Evolutionary conservation across 1,139 yeast genomes (phyloP), one percentile per base, ranked within the genome.

Genomic region (Yamadazyma sp.): DNA sequence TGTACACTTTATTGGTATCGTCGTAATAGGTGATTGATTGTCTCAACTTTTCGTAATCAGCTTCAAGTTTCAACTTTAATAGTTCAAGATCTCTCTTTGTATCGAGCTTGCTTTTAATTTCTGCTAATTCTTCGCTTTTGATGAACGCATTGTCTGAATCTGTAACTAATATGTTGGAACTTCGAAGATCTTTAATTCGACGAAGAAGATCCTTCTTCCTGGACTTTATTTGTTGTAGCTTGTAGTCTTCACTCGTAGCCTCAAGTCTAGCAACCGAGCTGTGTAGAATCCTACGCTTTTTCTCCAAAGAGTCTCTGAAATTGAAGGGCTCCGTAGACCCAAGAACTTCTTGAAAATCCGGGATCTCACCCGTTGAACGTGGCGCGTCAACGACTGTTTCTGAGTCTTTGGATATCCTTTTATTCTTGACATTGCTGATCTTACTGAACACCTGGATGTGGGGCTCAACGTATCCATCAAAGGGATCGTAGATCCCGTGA

Each of bases 1-100:
- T 62, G 51, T 68, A 71, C 24, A 54, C 56, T 29, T 60, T 57
- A 48, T 69, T 65, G 10, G 71, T 63, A 36, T 70, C 71, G 35
- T 67, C 63, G 43, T 70, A 70, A 42, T 67, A 70, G 2, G 52
- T 48, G 29, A 60, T 48, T 3, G 70, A 60, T 38, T 54, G 57
- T 39, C 67, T 61, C 27, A 70, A 50, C 25, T 57, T 50, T 38
- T 68, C 70, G 46, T 69, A 68, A 41, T 66, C 61, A 39, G 59
- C 54, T 27, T 55, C 52, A n/a, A 67, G 40, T 44, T 61, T 64
- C 39, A 67, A 54, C 25, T 61, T 54, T n/a, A 68, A 44, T 35
- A 71, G 56, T 37, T 65, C 70, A 26, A 56, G 53, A 46, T 71
- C 76, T 29, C 72, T 44, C 18, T 49, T 43, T 6, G 43, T 44